Evolutionary conservation across 2,329 filamentous ascomycete genomes (phyloP).

Genomic region (Aschersonia sp.): DNA sequence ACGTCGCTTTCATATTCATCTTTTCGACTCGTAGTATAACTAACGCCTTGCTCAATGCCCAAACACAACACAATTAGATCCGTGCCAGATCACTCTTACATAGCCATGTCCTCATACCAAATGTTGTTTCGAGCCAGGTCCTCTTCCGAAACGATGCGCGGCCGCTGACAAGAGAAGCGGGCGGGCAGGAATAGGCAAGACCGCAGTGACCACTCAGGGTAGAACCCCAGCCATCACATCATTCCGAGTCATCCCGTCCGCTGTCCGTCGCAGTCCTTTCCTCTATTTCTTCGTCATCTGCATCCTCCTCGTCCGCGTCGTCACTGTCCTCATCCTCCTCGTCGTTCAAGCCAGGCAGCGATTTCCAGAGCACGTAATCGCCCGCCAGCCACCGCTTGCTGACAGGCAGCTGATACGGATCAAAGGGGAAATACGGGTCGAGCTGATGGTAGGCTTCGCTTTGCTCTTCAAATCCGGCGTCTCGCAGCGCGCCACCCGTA

Average conservation of each 20-base stretch:
- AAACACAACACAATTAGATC: too few relatives aligned
- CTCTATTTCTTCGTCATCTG: conserved; percentile 28
- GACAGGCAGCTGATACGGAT: conserved; percentile 80
- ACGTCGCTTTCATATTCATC: too few relatives aligned
- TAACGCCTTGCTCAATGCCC: too few relatives aligned
- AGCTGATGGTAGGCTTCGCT: conserved; percentile 73
- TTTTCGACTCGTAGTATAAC: too few relatives aligned
- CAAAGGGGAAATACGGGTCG: conserved; percentile 93
- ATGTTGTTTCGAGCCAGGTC: too few relatives aligned
- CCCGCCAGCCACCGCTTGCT: conserved; percentile 79
- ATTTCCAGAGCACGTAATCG: conserved; percentile 71
- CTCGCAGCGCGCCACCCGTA: conserved; percentile 38
- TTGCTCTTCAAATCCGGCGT: conserved; percentile 30
- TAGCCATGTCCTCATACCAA: too few relatives aligned
- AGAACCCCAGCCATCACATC: background rate
- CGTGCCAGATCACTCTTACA: too few relatives aligned
- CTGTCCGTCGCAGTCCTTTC: conserved; percentile 38
- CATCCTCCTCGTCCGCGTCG: conserved; percentile 19
- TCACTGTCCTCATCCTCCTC: conserved; percentile 37
- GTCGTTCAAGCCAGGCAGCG: conserved; percentile 54
- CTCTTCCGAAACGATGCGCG: too few relatives aligned
- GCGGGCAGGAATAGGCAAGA: too few relatives aligned
- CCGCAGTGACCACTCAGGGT: too few relatives aligned
- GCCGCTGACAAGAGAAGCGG: too few relatives aligned
- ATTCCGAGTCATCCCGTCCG: conserved; percentile 26